Base-by-base conservation (phyloP, 257 asterid genomes). In the Osmanthus fragrans region DNA sequence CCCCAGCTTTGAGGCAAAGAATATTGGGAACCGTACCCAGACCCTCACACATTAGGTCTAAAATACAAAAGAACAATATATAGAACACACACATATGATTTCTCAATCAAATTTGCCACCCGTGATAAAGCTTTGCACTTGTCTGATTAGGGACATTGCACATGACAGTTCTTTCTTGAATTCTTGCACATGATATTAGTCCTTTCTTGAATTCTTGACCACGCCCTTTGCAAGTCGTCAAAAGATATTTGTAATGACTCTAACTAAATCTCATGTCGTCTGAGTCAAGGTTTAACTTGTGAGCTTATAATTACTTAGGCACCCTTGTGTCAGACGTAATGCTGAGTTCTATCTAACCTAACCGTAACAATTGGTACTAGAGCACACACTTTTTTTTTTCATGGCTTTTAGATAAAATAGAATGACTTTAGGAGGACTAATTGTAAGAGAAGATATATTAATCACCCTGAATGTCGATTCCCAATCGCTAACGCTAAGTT, bases 1-100 rank as follows among this genome's bases (percentile, higher is more conserved):
- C 72, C 80, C 88, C 81, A 75, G 51, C 27, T 73, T 80, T 82
- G 72, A 74, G 84, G 88, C 81, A 82, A 84, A 82, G 86, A 78
- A 82, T 82, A 80, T 77, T 63, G 34, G 7, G 13, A 63, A 10
- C 33, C 5, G 25, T 63, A 21, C 34, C 65, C 6, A 21, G 25
- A 15, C 72, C 45, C 79, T 39, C 56, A 58, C 42, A 66, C 47
- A 77, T 45, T 60, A 80, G 71, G 78, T 69, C 49, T 23, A 56
- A 5, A 73, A 30, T 39, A 75, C 77, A 42, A 56, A 1, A 56
- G 5, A 56, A 73, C 83, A 81, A 39, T 45, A 79, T 19, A 82
- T 65, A 77, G 37, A 81, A 77, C 84, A 80, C 77, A 51, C 39
- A 66, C 21, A 2, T 30, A 39, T 69, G 72, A 67, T 54, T 34